Evolutionary conservation across 2,329 filamentous ascomycete species (phyloP).

Genomic region (Nemania sp.): DNA sequence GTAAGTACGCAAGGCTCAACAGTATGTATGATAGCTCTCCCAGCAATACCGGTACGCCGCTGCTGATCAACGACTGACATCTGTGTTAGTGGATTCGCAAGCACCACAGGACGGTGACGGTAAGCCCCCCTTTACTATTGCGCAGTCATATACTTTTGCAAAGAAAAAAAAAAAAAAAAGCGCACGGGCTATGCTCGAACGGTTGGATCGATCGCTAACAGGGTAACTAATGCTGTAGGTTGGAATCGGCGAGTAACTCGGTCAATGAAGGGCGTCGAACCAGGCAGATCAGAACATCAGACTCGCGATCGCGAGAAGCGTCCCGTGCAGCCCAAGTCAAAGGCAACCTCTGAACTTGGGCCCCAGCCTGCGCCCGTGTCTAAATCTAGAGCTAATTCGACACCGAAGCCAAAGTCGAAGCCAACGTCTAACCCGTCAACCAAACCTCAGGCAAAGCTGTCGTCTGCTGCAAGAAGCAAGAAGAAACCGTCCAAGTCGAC

Average conservation of each 20-base stretch:
- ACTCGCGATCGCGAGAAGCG: too few species aligned
- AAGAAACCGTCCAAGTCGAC: background rate
- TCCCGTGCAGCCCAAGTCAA: too few species aligned
- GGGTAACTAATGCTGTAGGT: constrained; percentile 26
- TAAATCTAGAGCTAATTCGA: constrained; percentile 9
- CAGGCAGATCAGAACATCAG: constrained; percentile 12
- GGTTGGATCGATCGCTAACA: constrained; percentile 32
- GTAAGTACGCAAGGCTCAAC: constrained; percentile 7
- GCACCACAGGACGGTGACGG: constrained; percentile 30
- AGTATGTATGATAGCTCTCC: constrained; percentile 6
- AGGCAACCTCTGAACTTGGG: constrained; percentile 9
- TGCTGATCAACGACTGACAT: constrained; percentile 16
- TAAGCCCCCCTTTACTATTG: constrained; percentile 27
- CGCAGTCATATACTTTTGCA: too few species aligned
- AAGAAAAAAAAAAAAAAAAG: too few species aligned
- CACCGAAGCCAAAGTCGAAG: too few species aligned
- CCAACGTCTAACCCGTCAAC: too few species aligned
- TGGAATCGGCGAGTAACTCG: constrained; percentile 22
- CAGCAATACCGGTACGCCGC: background rate
- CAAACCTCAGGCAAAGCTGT: too few species aligned
- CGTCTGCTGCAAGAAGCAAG: too few species aligned
- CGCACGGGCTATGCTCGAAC: too few species aligned
- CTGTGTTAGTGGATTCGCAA: constrained; percentile 13
- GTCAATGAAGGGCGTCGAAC: constrained; percentile 33
- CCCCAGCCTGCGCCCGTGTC: background rate